Conservation (phyloP, 495 filamentous ascomycete species). For the Podospora pseudocomata region DNA sequence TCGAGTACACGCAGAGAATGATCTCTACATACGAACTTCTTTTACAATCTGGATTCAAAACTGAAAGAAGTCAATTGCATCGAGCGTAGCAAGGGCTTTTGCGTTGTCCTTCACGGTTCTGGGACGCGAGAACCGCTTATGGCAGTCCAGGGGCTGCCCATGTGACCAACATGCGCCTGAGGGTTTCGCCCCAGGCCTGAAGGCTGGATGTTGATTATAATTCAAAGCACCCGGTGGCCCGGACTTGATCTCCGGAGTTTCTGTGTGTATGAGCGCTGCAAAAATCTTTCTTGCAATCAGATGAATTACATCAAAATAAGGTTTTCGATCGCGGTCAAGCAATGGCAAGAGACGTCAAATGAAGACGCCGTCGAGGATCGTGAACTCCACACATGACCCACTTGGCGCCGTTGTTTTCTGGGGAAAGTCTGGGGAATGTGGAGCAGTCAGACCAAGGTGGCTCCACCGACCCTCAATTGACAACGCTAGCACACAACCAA, state of each 20-base stretch:
- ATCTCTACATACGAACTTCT: too few relatives aligned
- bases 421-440: constrained; percentile 32
- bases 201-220: not conserved
- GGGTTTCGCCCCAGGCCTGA: not conserved
- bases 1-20: not conserved
- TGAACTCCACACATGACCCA: constrained; percentile 23
- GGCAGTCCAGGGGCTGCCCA: not conserved
- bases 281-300: not conserved
- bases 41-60: not conserved
- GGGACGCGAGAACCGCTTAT: not conserved
- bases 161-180: not conserved
- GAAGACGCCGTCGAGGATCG: constrained; percentile 13
- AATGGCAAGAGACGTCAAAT: not conserved
- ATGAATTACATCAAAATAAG: not conserved
- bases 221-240: not conserved
- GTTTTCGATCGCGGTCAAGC: constrained; percentile 1
- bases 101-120: not conserved
- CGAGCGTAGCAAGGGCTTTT: not conserved
- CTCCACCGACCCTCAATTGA: constrained; percentile 13
- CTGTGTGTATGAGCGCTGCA: not conserved
- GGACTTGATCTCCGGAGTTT: not conserved
- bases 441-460: constrained; percentile 12
- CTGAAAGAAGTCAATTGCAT: not conserved
- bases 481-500: constrained; percentile 10
- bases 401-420: constrained; percentile 19